These are phyloP conservation scores for Fusarium proliferatum DNA, from an alignment of 2,329 filamentous ascomycete genomes.

Conservation along the genomic window DNA sequence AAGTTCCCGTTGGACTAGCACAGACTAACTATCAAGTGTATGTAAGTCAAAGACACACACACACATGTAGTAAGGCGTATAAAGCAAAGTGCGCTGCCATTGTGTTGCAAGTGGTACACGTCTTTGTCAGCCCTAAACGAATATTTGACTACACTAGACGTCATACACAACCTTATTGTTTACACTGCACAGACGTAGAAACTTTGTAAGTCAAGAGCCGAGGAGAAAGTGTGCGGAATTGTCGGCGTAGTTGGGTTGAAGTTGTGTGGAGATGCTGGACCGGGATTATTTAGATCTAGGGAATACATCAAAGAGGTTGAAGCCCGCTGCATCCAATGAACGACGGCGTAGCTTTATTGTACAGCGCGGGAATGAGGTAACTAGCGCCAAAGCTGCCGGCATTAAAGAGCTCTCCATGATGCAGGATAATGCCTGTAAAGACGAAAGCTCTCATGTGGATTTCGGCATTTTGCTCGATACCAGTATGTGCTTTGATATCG, in stretches of 20 bases:
- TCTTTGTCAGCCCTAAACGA: conserved; percentile 13
- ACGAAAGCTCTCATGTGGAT: neutral
- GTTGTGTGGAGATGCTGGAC: neutral
- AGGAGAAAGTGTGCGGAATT: conserved; percentile 11
- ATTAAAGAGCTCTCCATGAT: neutral
- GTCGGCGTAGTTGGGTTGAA: neutral
- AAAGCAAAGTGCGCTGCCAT: neutral
- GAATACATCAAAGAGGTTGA: neutral
- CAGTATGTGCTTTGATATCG: neutral
- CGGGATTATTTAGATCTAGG: neutral
- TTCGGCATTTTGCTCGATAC: neutral
- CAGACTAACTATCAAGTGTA: neutral
- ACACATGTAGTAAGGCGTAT: neutral
- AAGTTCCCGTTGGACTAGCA: neutral
- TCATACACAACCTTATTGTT: conserved; percentile 26
- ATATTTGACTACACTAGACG: neutral
- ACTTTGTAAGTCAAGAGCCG: neutral
- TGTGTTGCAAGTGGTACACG: neutral
- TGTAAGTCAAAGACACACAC: neutral
- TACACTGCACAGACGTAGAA: neutral
- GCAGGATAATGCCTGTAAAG: conserved; percentile 1
- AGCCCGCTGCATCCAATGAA: conserved; percentile 2
- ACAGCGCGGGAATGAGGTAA: conserved; percentile 4
- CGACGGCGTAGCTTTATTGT: neutral
- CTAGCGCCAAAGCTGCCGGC: conserved; percentile 12